These are phyloP conservation scores for Condylostoma magnum DNA, from an alignment of 169 alveolate species.

Conservation along the genomic window DNA sequence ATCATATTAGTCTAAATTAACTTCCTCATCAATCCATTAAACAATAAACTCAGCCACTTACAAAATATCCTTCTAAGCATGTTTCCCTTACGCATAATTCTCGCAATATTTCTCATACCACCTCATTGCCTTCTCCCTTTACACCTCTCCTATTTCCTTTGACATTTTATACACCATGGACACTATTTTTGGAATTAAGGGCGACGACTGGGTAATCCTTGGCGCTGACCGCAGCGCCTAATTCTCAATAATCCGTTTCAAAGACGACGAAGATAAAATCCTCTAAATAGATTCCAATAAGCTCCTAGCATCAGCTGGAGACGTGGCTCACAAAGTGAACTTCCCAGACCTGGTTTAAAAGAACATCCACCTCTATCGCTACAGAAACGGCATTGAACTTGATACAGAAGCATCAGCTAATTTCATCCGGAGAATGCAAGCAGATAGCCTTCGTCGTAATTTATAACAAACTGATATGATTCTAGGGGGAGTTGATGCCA, in stretches of 20 bases:
- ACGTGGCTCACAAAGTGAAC: conserved; percentile 40
- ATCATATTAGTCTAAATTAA: too few relatives aligned
- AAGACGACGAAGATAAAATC: conserved; percentile 59
- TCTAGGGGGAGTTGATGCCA: conserved; percentile 61
- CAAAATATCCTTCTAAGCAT: too few relatives aligned
- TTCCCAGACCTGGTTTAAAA: conserved; percentile 17
- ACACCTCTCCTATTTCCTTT: too few relatives aligned
- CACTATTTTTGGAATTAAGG: conserved; percentile 24
- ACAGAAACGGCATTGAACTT: conserved; percentile 1
- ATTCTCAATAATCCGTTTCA: conserved; percentile 10
- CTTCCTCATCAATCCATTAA: too few relatives aligned
- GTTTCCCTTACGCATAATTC: too few relatives aligned
- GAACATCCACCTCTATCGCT: conserved; percentile 25
- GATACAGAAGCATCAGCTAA: conserved; percentile 45
- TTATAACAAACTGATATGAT: conserved; percentile 52
- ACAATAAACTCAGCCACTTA: too few relatives aligned
- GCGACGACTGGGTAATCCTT: conserved; percentile 22
- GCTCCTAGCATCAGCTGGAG: conserved; percentile 63
- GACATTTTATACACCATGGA: too few relatives aligned
- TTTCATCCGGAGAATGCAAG: conserved; percentile 51
- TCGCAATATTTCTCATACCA: too few relatives aligned
- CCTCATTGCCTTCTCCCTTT: too few relatives aligned
- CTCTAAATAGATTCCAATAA: conserved; percentile 38
- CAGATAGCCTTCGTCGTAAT: conserved; percentile 60
- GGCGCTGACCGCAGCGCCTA: conserved; percentile 7